phyloP scores from a whole-genome alignment of 495 filamentous ascomycete species.

The Penicillium salamii region DNA sequence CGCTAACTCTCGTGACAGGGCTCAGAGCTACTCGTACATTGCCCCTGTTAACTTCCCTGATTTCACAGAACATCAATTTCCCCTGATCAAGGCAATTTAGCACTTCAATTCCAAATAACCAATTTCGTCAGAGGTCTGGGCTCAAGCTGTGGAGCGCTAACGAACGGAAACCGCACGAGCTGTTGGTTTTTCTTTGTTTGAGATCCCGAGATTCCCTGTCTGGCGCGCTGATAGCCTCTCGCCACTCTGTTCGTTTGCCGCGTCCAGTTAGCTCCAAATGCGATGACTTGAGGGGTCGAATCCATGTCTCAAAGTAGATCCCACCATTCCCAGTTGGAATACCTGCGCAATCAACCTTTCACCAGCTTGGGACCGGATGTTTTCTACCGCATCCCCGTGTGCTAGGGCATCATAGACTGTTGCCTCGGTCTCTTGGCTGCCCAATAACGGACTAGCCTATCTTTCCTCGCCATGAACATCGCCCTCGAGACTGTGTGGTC shows the following conservation, averaged over 20 bases:
- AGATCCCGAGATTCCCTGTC: constrained; percentile 15
- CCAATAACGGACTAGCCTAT: not conserved
- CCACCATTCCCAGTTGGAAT: not conserved
- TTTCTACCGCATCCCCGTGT: not conserved
- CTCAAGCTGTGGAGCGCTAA: constrained; percentile 1
- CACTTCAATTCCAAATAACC: too few relatives aligned
- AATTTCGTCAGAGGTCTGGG: not conserved
- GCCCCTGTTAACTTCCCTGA: too few relatives aligned
- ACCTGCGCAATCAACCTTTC: not conserved
- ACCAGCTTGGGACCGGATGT: not conserved
- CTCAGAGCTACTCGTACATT: too few relatives aligned
- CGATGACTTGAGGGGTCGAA: not conserved
- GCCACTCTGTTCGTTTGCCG: not conserved
- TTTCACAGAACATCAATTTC: too few relatives aligned
- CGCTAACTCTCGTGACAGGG: too few relatives aligned
- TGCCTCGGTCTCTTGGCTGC: not conserved
- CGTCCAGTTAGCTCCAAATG: constrained; percentile 1
- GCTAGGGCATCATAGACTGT: not conserved
- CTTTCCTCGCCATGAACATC: not conserved
- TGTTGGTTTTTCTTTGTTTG: constrained; percentile 17
- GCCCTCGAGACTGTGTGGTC: not conserved
- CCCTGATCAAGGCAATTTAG: too few relatives aligned
- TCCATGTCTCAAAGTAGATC: not conserved
- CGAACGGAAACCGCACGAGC: constrained; percentile 1
- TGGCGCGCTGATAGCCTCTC: constrained; percentile 11